Conservation (phyloP, 805 yeast genomes). For the Groenewaldozyma tartarivorans region DNA sequence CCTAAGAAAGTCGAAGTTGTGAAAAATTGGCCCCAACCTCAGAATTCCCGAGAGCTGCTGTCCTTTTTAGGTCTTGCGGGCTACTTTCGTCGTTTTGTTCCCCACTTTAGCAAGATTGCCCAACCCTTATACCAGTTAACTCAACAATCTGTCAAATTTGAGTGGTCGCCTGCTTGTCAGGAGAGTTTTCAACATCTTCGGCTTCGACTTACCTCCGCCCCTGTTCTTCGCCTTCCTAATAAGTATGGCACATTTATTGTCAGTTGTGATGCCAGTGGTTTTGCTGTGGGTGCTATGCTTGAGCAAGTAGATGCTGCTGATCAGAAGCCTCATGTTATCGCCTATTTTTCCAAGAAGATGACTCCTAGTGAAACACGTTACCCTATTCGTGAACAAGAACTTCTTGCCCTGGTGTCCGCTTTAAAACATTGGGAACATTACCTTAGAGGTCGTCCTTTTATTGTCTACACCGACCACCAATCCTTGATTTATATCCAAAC, state of each 20-base stretch:
- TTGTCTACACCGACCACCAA: no score
- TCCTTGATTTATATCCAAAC: no score
- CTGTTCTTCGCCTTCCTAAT: neutral
- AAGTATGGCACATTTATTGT: neutral
- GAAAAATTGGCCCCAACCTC: no score
- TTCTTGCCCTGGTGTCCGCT: conserved; percentile 1
- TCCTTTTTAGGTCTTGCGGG: no score
- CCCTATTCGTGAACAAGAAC: neutral
- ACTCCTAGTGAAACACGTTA: neutral
- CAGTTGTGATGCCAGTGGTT: neutral
- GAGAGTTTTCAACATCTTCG: neutral
- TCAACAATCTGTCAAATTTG: no score
- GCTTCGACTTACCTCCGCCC: neutral
- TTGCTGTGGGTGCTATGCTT: conserved; percentile 1
- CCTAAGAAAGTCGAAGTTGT: no score
- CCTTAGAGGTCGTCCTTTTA: no score
- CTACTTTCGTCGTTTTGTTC: no score
- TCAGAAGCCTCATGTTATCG: neutral
- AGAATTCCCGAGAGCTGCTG: no score
- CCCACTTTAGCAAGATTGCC: no score
- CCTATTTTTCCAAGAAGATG: neutral
- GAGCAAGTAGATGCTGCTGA: neutral
- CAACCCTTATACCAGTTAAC: no score
- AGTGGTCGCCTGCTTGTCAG: no score
- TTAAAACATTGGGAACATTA: neutral